phyloP scores from a whole-genome alignment of 2,329 filamentous ascomycete genomes.

The Pseudogymnoascus sp. region DNA sequence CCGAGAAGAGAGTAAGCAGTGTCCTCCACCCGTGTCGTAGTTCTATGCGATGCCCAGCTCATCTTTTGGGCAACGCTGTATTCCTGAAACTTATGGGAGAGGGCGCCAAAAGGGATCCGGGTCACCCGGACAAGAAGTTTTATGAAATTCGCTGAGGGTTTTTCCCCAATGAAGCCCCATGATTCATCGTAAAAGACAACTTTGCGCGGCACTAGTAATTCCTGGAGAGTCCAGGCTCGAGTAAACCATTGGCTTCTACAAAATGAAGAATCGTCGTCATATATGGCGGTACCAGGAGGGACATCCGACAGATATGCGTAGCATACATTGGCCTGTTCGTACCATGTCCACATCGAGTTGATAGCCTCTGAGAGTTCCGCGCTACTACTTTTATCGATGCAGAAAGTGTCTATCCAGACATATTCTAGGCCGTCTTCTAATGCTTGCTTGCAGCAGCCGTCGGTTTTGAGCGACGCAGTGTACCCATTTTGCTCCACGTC shows the following conservation, averaged over 20 bases:
- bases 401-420: neutral
- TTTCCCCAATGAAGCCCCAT: too few relatives aligned
- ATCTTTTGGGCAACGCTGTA: too few relatives aligned
- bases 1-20: too few relatives aligned
- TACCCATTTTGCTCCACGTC: neutral
- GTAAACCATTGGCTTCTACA: conserved; percentile 18
- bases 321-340: neutral
- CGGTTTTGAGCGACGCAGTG: neutral
- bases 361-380: conserved; percentile 10
- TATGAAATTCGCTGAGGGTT: too few relatives aligned
- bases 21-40: too few relatives aligned
- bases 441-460: neutral
- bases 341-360: neutral
- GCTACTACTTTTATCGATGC: conserved; percentile 10
- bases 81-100: too few relatives aligned
- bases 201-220: conserved; percentile 15
- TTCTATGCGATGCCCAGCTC: too few relatives aligned
- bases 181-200: conserved; percentile 14
- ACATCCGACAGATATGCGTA: neutral
- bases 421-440: conserved; percentile 1
- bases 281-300: neutral
- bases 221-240: conserved; percentile 19
- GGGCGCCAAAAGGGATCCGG: too few relatives aligned
- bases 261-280: conserved; percentile 9
- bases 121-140: too few relatives aligned